Base-by-base conservation (phyloP, 345 rosid species). In the Geranium rotundifolium region DNA sequence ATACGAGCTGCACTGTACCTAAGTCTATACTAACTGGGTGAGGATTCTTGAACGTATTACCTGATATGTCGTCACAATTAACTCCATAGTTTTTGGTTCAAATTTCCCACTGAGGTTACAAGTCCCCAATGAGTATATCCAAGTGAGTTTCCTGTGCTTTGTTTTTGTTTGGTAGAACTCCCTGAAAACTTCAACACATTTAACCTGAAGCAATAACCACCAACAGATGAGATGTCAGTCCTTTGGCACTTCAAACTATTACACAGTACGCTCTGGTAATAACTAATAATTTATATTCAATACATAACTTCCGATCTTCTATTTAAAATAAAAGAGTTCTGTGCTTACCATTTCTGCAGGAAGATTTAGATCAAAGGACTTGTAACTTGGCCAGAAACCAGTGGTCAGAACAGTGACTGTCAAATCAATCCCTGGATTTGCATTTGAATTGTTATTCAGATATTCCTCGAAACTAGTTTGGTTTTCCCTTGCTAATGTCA, bases 351-450 rank as follows among this genome's bases (percentile, higher is more conserved):
- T 88, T 77, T 88, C 96, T 29, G 72, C 73, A 2, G 97, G 95
- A 37, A 86, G 90, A 59, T 82, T 91, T 54, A 86, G 76, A 80
- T 88, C 88, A 63, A 82, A 82, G 41, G 96, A 83, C 59, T 91
- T 88, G 75, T 83, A 91, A 68, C 87, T 88, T 46, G 96, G 97
- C 97, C 97, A 91, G 65, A 83, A 88, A 37, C 95, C 96, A 58
- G 91, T 88, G 39, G 97, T 91, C 30, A 91, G 87, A 69, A 91
- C 95, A 65, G 85, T 84, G 19, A 88, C 96, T 10, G 91, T 65
- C 72, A 88, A 77, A 61, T 91, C 96, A 65, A 91, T 81, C 31
- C 90, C 97, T 20, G 90, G 88, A 81, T 72, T 77, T 60, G 76
- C 79, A 64, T 71, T 66, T 16, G 85, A 65, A 69, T 85, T 83